phyloP scores from a whole-genome alignment of 768 basidiomycete genomes.

The Amanita subjunquillea region DNA sequence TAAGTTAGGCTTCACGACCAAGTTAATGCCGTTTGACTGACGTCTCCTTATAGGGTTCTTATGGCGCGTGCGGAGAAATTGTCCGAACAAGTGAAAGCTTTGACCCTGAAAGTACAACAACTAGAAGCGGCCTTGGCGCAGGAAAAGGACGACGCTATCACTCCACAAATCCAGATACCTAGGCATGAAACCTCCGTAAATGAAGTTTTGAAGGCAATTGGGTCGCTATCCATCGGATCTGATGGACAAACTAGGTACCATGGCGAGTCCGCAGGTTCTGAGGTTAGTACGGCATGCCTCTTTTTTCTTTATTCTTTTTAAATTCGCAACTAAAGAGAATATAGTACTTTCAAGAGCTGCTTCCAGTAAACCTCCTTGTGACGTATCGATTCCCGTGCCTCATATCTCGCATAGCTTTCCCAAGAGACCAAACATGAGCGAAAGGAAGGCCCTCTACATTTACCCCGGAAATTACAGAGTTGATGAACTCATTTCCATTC shows the following conservation, averaged over 20 bases:
- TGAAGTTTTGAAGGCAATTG: slow-evolving; percentile 29
- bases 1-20: slow-evolving; percentile 24
- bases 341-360: slow-evolving; percentile 30
- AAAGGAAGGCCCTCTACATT: slow-evolving; percentile 17
- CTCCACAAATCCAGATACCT: slow-evolving; percentile 7
- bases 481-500: slow-evolving; percentile 40
- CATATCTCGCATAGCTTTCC: slow-evolving; percentile 5
- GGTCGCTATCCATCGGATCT: slow-evolving; percentile 36
- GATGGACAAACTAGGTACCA: slow-evolving; percentile 41
- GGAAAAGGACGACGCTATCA: slow-evolving; percentile 9
- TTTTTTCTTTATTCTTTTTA: background rate
- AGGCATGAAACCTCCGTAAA: slow-evolving; percentile 13
- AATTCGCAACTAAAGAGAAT: background rate
- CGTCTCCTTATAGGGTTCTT: slow-evolving; percentile 27
- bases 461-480: slow-evolving; percentile 34
- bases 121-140: slow-evolving; percentile 31
- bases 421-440: slow-evolving; percentile 11
- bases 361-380: slow-evolving; percentile 17
- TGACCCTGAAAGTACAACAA: slow-evolving; percentile 32
- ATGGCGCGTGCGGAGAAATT: slow-evolving; percentile 39
- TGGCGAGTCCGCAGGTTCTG: slow-evolving; percentile 38
- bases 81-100: slow-evolving; percentile 33
- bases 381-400: background rate
- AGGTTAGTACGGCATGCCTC: slow-evolving; percentile 21
- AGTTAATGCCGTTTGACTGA: background rate